These are phyloP conservation scores for Rhynchospora breviuscula DNA, from an alignment of 176 grass and related monocot genomes.

Conservation along the genomic window DNA sequence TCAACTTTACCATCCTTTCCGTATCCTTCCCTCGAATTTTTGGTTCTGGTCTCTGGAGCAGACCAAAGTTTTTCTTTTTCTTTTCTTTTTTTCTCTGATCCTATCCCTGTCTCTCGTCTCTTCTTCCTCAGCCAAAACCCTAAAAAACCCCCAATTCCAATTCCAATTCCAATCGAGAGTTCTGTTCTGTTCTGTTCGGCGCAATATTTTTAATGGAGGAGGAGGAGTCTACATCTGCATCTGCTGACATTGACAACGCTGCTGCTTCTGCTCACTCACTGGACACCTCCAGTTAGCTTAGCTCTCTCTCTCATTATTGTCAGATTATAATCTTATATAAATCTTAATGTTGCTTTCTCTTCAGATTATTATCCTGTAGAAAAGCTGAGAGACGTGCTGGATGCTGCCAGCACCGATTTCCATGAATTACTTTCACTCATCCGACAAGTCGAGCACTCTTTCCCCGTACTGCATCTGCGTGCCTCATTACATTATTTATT, in stretches of 20 bases:
- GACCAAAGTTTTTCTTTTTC: too few species aligned
- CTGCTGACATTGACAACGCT: background rate
- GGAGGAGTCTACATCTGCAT: background rate
- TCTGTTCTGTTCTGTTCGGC: too few species aligned
- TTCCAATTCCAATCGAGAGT: too few species aligned
- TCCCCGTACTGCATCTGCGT: constrained; percentile 31
- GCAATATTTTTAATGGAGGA: background rate
- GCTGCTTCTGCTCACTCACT: background rate
- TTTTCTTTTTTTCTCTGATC: too few species aligned
- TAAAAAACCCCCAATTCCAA: background rate
- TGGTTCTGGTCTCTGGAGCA: too few species aligned
- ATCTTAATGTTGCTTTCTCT: constrained; percentile 6
- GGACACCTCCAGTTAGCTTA: background rate
- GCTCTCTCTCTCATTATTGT: constrained; percentile 15
- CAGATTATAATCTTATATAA: background rate
- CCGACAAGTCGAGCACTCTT: constrained; percentile 45
- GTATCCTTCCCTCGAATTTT: too few species aligned
- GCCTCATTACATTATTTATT: constrained; percentile 8
- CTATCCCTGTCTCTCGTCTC: too few species aligned
- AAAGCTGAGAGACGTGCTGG: constrained; percentile 34
- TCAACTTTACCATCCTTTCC: too few species aligned
- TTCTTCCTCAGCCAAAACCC: background rate
- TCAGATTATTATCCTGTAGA: constrained; percentile 44
- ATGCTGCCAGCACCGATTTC: constrained; percentile 29
- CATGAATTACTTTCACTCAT: constrained; percentile 62